Base-by-base conservation (phyloP, 2,329 filamentous ascomycete species). In the Davidsoniella virescens region DNA sequence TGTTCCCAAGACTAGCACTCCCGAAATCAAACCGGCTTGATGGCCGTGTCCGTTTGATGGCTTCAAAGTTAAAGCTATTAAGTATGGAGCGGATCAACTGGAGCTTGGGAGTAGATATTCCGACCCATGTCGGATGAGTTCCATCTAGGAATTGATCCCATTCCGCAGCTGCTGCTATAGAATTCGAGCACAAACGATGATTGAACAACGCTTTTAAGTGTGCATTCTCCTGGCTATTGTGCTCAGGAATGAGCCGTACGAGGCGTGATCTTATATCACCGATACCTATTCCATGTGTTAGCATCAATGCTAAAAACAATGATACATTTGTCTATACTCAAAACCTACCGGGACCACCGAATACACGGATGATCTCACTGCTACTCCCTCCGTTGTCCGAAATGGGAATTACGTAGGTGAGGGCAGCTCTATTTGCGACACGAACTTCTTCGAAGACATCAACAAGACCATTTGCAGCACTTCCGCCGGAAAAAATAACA, bases 301-400 rank as follows among this genome's bases (percentile, higher is more conserved):
- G 45, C 8, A 44, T 52, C 51, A 49, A 25, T 33, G 14, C 26
- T 7, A 43, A 18, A 46, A 38, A 16, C n/a, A 37, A 33, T 9
- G 17, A 6, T 12, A 43, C 37, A 26, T 40, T 7, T 12, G 45
- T 12, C 14, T 10, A 14, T 26, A 29, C n/a, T 36, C 18, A 7
- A 26, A 26, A 58, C 65, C 51, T 67, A 82, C 90, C 90, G 56
- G 90, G 90, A 1, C 92, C 92, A 12, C 90, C 92, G 65, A 96
- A 92, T 36, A 96, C 87, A 36, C 92, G 76, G 56, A 95, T 94
- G 59, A 95, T 70, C 67, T 96, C 90, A 42, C 86, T 94, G 2
- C 87, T 93, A 58, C 85, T 93, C 38, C 90, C 90, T 45, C 90
- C 90, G 65, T 96, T 96, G 66, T 96, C 90, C 56, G 84, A 92